Base-by-base conservation (phyloP, 2,329 filamentous ascomycete species). In the Neurospora sp. region DNA sequence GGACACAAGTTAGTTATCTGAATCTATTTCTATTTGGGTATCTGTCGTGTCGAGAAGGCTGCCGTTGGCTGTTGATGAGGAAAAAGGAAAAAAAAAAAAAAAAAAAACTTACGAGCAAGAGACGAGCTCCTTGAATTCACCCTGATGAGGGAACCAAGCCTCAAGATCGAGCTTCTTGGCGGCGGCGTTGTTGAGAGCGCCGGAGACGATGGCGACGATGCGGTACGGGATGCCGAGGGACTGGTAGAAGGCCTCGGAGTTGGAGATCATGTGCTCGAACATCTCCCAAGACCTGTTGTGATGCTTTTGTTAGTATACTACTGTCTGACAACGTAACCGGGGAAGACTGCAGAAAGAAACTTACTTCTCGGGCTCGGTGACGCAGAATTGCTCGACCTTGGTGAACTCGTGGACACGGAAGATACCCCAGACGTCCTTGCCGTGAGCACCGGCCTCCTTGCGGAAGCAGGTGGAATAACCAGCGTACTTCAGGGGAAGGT, bases 391-490 rank as follows among this genome's bases (percentile, higher is more conserved):
- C 75, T 83, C 82, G 12, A 83, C 74, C 87, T 96, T 97, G 81
- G 98, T 95, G 77, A 98, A 99, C 80, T 99, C 95, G 80, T 99
- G 96, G 37, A 98, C 94, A 74, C 96, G 91, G 87, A 97, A 99
- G 72, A 98, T 93, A 70, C 96, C 96, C 96, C 96, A 99, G 1
- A 95, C 95, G 79, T 99, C 76, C 68, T 76, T 77, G 57, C 78
- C 91, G 78, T 96, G 95, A 62, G 73, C 73, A 69, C 96, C 96
- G 52, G 96, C 96, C 80, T 99, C 96, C 82, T 96, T 94, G 75
- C 96, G 88, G 85, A 97, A 99, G 81, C 94, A 97, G 38, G 95
- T 97, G 75, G 90, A 94, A 84, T 95, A 97, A 8, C 96, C 96
- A 62, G 93, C 91, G 78, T 71, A 75, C 71, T 76, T 97, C 81